Base-by-base conservation (phyloP, 2,329 filamentous ascomycete genomes). In the Setomelanomma holmii region DNA sequence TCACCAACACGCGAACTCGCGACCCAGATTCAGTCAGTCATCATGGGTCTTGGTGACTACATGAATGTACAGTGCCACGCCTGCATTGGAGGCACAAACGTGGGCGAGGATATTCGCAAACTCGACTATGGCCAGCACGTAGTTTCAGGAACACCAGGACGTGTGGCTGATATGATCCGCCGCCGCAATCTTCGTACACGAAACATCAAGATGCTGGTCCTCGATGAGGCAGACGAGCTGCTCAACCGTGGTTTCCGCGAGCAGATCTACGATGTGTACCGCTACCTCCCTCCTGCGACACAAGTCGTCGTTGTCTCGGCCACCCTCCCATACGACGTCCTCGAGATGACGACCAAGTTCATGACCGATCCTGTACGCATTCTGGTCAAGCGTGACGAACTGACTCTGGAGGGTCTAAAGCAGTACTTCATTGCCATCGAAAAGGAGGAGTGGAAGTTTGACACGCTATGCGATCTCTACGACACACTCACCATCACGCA, bases 61-160 rank as follows among this genome's bases (percentile, higher is more conserved):
- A 98, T 99, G 95, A 97, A 97, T 73, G 91, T 99, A 3, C 93
- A 99, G 78, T 99, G 95, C 79, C 95, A 99, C 71, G 93, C 95
- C 53, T 99, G 95, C 78, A 98, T 99, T 69, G 95, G 95, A 64
- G 95, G 95, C 55, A 99, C 95, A 63, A 98, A 96, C 72, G 93
- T 99, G 33, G 92, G 95, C 66, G 95, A 98, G 75, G 95, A 99
- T 73, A 99, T 99, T 66, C 89, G 91, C 75, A 96, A 96, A 80
- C 90, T 99, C 56, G 92, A 98, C 75, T 95, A 98, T 69, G 95
- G 95, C 59, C 95, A 96, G 76, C 95, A 99, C 73, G 93, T 99
- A 56, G 95, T 99, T 30, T 96, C 93, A 11, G 95, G 95, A 55
- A 99, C 95, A 1, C 95, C 95, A n/a, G 95, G 95, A 46, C 90